A percentile compares a stretch with the other conserved stretches of the same genome.
These are phyloP conservation scores for Mytilinidion resinicola DNA, from an alignment of 495 filamentous ascomycete genomes.

Conservation along the genomic window DNA sequence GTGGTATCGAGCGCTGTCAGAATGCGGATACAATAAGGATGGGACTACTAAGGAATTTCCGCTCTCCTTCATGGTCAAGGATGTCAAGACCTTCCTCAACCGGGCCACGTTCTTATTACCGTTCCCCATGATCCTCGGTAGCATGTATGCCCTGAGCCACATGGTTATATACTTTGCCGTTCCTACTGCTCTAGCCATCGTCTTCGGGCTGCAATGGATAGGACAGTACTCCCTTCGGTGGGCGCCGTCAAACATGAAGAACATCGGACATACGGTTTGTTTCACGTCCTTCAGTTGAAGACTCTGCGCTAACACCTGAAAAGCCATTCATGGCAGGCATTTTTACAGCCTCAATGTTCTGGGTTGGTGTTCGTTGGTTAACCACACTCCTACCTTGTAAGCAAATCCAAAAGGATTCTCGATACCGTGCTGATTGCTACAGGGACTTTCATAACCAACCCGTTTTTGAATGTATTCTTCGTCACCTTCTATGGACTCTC, in stretches of 20 bases:
- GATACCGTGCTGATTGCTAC: not conserved
- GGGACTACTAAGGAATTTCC: conserved; percentile 61
- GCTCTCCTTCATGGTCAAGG: conserved; percentile 54
- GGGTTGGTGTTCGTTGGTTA: conserved; percentile 71
- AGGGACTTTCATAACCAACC: conserved; percentile 60
- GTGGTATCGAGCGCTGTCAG: conserved; percentile 78
- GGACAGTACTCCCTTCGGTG: conserved; percentile 70
- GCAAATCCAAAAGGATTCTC: conserved; percentile 21
- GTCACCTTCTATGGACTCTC: conserved; percentile 56
- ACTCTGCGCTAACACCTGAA: not conserved
- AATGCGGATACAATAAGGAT: conserved; percentile 76
- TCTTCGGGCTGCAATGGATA: conserved; percentile 70
- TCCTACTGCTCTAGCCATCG: conserved; percentile 58
- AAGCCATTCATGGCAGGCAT: conserved; percentile 89
- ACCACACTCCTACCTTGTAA: conserved; percentile 64
- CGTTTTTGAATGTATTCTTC: conserved; percentile 71
- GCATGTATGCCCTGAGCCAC: conserved; percentile 64
- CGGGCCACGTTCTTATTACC: conserved; percentile 92
- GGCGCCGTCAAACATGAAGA: conserved; percentile 77
- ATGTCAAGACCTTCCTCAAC: conserved; percentile 65
- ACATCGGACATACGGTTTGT: conserved; percentile 78
- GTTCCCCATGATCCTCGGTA: conserved; percentile 62
- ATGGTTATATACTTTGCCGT: conserved; percentile 69
- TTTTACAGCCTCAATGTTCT: conserved; percentile 81
- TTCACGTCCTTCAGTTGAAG: not conserved